phyloP scores from a whole-genome alignment of 768 basidiomycete species.

The Psilocybe cubensis region DNA sequence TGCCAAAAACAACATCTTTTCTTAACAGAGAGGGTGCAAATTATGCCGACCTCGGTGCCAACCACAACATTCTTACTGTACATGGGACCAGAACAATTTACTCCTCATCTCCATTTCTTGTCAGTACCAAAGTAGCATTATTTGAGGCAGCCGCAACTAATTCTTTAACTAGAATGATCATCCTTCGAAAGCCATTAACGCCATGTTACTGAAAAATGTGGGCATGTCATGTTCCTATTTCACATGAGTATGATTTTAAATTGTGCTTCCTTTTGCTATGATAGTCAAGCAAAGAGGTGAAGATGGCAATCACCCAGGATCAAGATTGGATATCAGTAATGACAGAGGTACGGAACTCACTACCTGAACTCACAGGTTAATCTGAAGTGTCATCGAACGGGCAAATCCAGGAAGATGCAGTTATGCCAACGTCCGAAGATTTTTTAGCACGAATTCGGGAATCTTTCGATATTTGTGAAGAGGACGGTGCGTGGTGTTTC shows the following conservation, averaged over 20 bases:
- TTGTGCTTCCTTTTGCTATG: background rate
- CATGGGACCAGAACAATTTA: background rate
- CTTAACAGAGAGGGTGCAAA: background rate
- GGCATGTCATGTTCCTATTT: background rate
- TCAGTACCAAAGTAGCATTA: background rate
- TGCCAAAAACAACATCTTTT: background rate
- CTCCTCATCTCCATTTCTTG: background rate
- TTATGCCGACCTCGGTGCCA: background rate
- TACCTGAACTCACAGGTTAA: background rate
- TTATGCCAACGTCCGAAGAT: background rate
- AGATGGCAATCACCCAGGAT: background rate
- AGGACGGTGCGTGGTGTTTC: background rate
- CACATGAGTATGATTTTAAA: background rate
- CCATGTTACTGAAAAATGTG: slow-evolving; percentile 1
- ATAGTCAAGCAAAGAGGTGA: background rate
- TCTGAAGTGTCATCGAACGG: background rate
- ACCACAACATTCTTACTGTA: background rate
- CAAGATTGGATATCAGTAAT: slow-evolving; percentile 2
- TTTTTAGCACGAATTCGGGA: background rate
- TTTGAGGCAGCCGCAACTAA: background rate
- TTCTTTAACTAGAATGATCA: background rate
- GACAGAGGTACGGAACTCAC: background rate
- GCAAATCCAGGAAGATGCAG: background rate
- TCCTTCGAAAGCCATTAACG: background rate
- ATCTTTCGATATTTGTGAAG: background rate